phyloP scores from a whole-genome alignment of 2,329 filamentous ascomycete genomes.

The Talaromyces sp. region DNA sequence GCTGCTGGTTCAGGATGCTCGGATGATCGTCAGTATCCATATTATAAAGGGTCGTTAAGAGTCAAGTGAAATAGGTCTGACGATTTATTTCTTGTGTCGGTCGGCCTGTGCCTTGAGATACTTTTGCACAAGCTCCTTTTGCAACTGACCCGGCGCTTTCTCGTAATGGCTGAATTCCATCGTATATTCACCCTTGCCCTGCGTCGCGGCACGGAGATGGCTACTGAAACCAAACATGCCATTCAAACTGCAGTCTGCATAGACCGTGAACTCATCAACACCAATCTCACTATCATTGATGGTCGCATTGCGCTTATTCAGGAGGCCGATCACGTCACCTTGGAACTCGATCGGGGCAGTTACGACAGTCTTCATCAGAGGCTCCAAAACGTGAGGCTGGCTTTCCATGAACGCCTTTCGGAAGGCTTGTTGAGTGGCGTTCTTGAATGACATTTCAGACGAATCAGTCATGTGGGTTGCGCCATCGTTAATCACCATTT shows the following conservation, averaged over 20 bases:
- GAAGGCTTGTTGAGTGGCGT: slow-evolving; percentile 94
- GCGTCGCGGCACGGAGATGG: slow-evolving; percentile 85
- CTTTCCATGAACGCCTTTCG: slow-evolving; percentile 83
- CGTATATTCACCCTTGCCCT: slow-evolving; percentile 96
- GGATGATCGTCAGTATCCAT: not conserved
- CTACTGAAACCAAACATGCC: slow-evolving; percentile 97
- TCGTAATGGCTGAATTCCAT: slow-evolving; percentile 99
- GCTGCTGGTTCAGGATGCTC: slow-evolving; percentile 4
- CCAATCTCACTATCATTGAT: slow-evolving; percentile 96
- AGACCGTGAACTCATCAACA: slow-evolving; percentile 86
- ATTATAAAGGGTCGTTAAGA: not conserved
- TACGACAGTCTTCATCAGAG: slow-evolving; percentile 96
- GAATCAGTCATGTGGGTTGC: slow-evolving; percentile 98
- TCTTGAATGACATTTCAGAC: slow-evolving; percentile 92
- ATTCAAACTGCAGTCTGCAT: slow-evolving; percentile 89
- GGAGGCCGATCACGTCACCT: slow-evolving; percentile 85
- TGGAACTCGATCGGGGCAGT: slow-evolving; percentile 97
- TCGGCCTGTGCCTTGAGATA: slow-evolving; percentile 65
- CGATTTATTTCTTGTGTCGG: slow-evolving; percentile 57
- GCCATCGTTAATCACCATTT: slow-evolving; percentile 93
- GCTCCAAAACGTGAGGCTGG: slow-evolving; percentile 82
- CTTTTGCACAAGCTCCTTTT: slow-evolving; percentile 71
- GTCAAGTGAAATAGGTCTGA: not conserved
- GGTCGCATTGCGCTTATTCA: slow-evolving; percentile 95
- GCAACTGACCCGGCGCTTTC: slow-evolving; percentile 78